phyloP scores from a whole-genome alignment of 345 rosid species.

The Boechera stricta region DNA sequence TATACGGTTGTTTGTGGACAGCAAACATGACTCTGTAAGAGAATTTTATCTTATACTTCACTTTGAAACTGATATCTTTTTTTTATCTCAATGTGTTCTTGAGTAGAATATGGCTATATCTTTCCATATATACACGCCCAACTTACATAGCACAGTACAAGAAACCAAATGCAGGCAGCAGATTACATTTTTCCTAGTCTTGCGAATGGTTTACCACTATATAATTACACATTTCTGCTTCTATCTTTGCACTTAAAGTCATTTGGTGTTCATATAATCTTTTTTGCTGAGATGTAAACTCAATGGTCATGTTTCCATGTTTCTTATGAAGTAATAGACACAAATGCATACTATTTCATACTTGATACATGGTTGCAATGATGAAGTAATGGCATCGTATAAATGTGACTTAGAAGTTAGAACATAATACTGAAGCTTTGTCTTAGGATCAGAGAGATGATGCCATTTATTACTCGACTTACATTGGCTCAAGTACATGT shows the following conservation, averaged over 20 bases:
- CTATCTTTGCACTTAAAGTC: not conserved
- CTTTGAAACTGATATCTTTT: not conserved
- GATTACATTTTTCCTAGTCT: not conserved
- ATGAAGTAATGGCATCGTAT: not conserved
- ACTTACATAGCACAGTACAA: not conserved
- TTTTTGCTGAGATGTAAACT: conserved; percentile 78
- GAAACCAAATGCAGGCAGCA: not conserved
- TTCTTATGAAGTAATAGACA: conserved; percentile 19
- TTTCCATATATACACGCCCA: not conserved
- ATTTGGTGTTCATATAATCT: conserved; percentile 58
- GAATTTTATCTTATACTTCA: not conserved
- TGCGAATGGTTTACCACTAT: conserved; percentile 15
- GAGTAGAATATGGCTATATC: conserved; percentile 17
- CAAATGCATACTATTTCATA: not conserved
- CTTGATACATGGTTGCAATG: conserved; percentile 4
- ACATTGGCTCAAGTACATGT: not conserved
- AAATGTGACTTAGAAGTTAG: not conserved
- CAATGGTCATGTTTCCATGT: conserved; percentile 72
- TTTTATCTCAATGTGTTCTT: not conserved
- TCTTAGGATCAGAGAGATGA: conserved; percentile 15
- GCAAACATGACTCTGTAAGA: conserved; percentile 67
- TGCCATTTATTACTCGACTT: not conserved
- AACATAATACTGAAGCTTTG: conserved; percentile 12
- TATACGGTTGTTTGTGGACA: conserved; percentile 69
- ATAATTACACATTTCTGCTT: not conserved